These are phyloP conservation scores for Immersiella caudata DNA, from an alignment of 495 filamentous ascomycete genomes.

Conservation along the genomic window DNA sequence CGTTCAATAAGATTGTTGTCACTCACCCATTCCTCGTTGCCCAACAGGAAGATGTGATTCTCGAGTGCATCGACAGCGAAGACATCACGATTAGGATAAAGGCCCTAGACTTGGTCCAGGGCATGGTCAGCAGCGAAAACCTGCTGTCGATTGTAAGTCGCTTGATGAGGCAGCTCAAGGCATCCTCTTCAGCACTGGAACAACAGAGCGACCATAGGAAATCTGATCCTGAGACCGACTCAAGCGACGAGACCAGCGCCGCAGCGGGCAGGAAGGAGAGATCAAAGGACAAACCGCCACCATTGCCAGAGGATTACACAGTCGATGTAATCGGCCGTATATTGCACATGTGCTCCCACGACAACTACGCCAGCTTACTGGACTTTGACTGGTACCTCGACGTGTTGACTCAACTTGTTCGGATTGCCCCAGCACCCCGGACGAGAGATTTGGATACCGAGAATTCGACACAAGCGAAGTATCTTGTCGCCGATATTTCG, in stretches of 20 bases:
- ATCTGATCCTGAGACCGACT: slow-evolving; percentile 54
- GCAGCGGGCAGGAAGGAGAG: slow-evolving; percentile 42
- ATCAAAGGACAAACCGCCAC: slow-evolving; percentile 39
- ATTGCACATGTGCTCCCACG: slow-evolving; percentile 85
- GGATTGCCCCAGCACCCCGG: slow-evolving; percentile 61
- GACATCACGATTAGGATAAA: slow-evolving; percentile 96
- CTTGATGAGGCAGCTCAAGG: slow-evolving; percentile 78
- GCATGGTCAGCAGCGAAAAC: slow-evolving; percentile 87
- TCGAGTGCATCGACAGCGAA: slow-evolving; percentile 91
- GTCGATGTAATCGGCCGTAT: slow-evolving; percentile 77
- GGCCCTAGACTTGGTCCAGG: slow-evolving; percentile 85
- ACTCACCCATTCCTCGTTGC: slow-evolving; percentile 86
- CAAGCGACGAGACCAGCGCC: slow-evolving; percentile 61
- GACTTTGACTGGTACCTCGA: slow-evolving; percentile 99
- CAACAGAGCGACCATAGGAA: slow-evolving; percentile 30
- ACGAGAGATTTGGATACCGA: slow-evolving; percentile 38
- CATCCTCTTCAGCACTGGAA: slow-evolving; percentile 47
- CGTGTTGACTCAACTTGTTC: slow-evolving; percentile 77
- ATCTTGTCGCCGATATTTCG: slow-evolving; percentile 55
- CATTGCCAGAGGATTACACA: slow-evolving; percentile 80
- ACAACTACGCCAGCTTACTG: slow-evolving; percentile 78
- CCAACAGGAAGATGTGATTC: slow-evolving; percentile 90
- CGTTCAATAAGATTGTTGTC: slow-evolving; percentile 89
- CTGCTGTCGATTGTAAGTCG: slow-evolving; percentile 81
- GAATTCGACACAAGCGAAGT: slow-evolving; percentile 45